Evolutionary conservation across 352 stramenopile genomes (phyloP).

Genomic region (Globisporangium okanoganense): DNA sequence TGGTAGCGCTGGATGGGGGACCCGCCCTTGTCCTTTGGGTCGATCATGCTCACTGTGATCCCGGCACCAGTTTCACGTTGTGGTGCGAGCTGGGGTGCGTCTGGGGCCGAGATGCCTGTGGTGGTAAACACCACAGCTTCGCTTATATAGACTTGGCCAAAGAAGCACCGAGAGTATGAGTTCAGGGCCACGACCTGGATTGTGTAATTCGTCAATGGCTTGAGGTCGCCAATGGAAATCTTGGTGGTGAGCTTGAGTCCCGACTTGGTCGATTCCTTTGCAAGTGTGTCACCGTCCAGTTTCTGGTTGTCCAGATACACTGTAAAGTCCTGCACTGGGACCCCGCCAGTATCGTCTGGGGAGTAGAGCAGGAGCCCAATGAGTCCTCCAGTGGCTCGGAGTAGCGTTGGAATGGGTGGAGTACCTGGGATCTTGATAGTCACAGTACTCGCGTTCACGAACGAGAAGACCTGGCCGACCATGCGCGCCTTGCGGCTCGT

Average conservation of each 20-base stretch:
- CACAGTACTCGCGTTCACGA: constrained; percentile 34
- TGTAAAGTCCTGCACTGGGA: constrained; percentile 39
- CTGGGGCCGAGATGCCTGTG: constrained; percentile 22
- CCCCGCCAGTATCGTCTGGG: constrained; percentile 43
- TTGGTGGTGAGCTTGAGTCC: constrained; percentile 23
- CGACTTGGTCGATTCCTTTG: not conserved
- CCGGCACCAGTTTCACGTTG: constrained; percentile 38
- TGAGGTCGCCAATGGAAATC: constrained; percentile 28
- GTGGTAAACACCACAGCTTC: constrained; percentile 22
- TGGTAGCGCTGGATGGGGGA: constrained; percentile 29
- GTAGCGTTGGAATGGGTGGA: constrained; percentile 25
- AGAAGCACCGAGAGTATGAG: constrained; percentile 40
- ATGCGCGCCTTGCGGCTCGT: constrained; percentile 20
- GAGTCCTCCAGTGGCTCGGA: constrained; percentile 41
- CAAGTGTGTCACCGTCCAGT: constrained; percentile 11
- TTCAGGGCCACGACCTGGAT: constrained; percentile 37
- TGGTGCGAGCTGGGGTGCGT: constrained; percentile 19
- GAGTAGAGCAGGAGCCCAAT: constrained; percentile 26
- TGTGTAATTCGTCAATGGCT: constrained; percentile 24
- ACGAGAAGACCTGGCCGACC: constrained; percentile 26
- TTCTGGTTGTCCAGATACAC: constrained; percentile 32
- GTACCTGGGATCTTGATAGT: constrained; percentile 24
- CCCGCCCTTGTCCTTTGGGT: constrained; percentile 48
- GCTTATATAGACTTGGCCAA: constrained; percentile 24
- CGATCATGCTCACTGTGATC: constrained; percentile 37